Percentiles rank a stretch among this genome's conserved stretches.
phyloP scores from a whole-genome alignment of 2,329 filamentous ascomycete genomes.

The Neofusicoccum umdonicola region DNA sequence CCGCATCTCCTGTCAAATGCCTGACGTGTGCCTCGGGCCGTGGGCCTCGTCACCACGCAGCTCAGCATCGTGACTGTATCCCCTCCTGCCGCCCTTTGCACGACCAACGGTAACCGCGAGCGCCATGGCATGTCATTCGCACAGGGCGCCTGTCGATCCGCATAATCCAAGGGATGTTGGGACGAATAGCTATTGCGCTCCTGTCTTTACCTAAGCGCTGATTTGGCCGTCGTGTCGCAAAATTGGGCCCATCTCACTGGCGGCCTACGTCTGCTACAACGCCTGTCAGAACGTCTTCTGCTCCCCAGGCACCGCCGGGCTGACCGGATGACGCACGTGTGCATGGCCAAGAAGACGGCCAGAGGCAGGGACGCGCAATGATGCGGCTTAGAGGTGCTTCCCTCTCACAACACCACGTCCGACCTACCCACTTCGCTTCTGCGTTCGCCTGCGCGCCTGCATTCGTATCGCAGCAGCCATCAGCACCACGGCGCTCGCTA shows the following conservation, averaged over 20 bases:
- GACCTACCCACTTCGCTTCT: neutral
- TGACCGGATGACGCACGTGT: slow-evolving; percentile 5
- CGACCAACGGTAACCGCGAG: neutral
- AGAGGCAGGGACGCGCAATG: slow-evolving; percentile 10
- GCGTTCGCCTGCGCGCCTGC: neutral
- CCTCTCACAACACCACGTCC: neutral
- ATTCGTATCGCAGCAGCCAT: neutral
- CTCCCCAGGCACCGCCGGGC: slow-evolving; percentile 1
- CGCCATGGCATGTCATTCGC: neutral
- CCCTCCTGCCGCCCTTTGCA: neutral
- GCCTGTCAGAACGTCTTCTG: neutral
- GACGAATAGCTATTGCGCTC: neutral
- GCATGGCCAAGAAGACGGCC: neutral
- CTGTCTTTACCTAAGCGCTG: neutral
- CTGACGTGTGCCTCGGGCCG: slow-evolving; percentile 1
- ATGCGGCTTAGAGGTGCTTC: neutral
- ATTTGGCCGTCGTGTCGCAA: neutral
- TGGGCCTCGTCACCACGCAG: neutral
- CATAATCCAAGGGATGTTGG: neutral
- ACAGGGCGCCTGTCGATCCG: neutral
- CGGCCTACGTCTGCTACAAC: neutral
- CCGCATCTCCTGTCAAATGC: neutral
- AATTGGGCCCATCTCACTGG: neutral
- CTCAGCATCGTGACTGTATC: too few relatives aligned
- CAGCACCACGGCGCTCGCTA: neutral